phyloP scores from a whole-genome alignment of 345 rosid species.

The Sisymbrium altissimum region DNA sequence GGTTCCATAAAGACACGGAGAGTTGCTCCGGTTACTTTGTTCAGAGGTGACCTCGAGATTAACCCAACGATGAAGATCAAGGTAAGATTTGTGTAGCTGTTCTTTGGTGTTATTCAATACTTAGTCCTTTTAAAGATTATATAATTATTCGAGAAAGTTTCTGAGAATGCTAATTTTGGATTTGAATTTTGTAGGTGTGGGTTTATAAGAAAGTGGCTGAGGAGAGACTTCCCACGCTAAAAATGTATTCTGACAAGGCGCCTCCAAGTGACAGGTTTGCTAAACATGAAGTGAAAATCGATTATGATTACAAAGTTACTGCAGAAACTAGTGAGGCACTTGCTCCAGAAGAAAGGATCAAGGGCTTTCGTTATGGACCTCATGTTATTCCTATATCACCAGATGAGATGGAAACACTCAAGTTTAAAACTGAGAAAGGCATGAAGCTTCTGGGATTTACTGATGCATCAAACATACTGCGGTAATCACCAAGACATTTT shows the following conservation, averaged over 20 bases:
- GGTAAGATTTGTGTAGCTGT: slow-evolving; percentile 35
- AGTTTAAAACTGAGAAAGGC: slow-evolving; percentile 87
- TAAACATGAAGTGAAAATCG: slow-evolving; percentile 82
- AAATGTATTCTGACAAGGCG: slow-evolving; percentile 85
- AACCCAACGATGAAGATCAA: slow-evolving; percentile 67
- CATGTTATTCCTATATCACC: slow-evolving; percentile 89
- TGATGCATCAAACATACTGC: slow-evolving; percentile 60
- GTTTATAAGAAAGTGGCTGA: slow-evolving; percentile 91
- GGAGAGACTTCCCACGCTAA: slow-evolving; percentile 85
- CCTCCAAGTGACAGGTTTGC: slow-evolving; percentile 78
- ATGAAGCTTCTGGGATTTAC: slow-evolving; percentile 91
- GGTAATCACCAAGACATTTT: slow-evolving; percentile 41
- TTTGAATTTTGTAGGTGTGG: slow-evolving; percentile 62
- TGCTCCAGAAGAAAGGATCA: slow-evolving; percentile 94
- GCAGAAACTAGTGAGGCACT: slow-evolving; percentile 53
- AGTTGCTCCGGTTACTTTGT: slow-evolving; percentile 71
- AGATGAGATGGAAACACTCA: slow-evolving; percentile 68
- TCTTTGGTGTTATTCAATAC: not conserved
- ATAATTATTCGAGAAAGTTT: not conserved
- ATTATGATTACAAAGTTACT: slow-evolving; percentile 65
- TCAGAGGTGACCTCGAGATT: slow-evolving; percentile 86
- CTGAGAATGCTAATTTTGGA: not conserved
- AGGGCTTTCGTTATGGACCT: slow-evolving; percentile 91
- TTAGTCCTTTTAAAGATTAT: not conserved
- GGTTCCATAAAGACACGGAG: slow-evolving; percentile 80